phyloP scores from a whole-genome alignment of 108 stramenopile species.

The Thalassiosira profunda region DNA sequence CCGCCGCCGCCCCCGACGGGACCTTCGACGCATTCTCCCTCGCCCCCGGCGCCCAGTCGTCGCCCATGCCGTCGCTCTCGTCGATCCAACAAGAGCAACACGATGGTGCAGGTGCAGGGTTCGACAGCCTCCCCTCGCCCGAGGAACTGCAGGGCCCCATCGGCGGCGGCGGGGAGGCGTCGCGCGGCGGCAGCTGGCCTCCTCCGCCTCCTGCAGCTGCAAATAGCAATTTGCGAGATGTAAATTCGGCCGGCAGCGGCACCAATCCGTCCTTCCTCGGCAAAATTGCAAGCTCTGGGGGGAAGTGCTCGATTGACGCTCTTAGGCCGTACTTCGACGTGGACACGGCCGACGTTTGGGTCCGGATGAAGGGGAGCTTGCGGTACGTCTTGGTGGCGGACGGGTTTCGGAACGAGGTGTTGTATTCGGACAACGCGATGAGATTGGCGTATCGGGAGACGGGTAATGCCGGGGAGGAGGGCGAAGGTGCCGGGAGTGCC shows the following conservation, averaged over 20 bases:
- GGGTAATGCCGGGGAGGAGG: background rate
- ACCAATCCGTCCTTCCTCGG: conserved; percentile 22
- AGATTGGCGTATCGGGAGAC: conserved; percentile 10
- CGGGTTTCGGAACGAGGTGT: conserved; percentile 73
- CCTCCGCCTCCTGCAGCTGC: conserved; percentile 2
- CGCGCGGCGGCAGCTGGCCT: conserved; percentile 11
- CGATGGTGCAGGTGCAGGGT: background rate
- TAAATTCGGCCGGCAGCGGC: background rate
- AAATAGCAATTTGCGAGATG: background rate
- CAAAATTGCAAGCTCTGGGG: conserved; percentile 23
- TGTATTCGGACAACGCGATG: conserved; percentile 37
- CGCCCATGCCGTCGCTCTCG: background rate
- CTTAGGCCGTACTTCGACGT: conserved; percentile 48
- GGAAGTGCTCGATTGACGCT: conserved; percentile 15
- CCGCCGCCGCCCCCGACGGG: too few relatives aligned
- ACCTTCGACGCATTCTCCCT: background rate
- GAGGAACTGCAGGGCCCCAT: conserved; percentile 38
- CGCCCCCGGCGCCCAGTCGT: background rate
- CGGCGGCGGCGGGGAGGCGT: background rate
- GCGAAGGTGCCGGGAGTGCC: background rate
- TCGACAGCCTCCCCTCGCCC: conserved; percentile 24
- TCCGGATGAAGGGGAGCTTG: conserved; percentile 43
- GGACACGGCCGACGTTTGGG: conserved; percentile 30
- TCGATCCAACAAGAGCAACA: background rate
- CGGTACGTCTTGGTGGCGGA: conserved; percentile 61